These are phyloP conservation scores for Shiraia sp. DNA, from an alignment of 2,329 filamentous ascomycete species.

Conservation along the genomic window DNA sequence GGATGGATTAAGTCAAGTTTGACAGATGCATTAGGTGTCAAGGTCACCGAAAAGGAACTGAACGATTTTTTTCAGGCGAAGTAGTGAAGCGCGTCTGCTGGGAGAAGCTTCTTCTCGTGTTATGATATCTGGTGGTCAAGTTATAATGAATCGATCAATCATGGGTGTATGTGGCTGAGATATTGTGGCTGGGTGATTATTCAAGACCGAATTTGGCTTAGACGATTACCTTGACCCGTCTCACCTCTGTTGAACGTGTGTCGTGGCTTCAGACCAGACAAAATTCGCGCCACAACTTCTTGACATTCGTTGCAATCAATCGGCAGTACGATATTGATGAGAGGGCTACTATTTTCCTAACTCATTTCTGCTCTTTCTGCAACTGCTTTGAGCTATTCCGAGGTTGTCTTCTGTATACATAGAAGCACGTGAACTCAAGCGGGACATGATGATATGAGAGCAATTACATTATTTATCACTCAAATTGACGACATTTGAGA, in stretches of 20 bases:
- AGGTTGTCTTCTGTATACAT: too few relatives aligned
- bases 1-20: constrained; percentile 83
- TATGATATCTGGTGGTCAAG: too few relatives aligned
- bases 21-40: constrained; percentile 42
- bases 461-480: not conserved
- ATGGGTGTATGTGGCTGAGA: not conserved
- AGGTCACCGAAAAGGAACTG: constrained; percentile 48
- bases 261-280: constrained; percentile 10
- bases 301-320: not conserved
- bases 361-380: too few relatives aligned
- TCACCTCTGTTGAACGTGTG: constrained; percentile 7
- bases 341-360: not conserved
- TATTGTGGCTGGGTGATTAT: constrained; percentile 3
- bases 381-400: too few relatives aligned
- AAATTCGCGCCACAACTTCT: not conserved
- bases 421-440: not conserved
- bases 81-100: constrained; percentile 3
- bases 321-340: not conserved
- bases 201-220: constrained; percentile 11
- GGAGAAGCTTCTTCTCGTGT: too few relatives aligned
- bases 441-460: not conserved
- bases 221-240: constrained; percentile 2
- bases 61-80: constrained; percentile 44
- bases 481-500: constrained; percentile 6
- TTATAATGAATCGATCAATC: not conserved